Conservation (phyloP, 305 asterid genomes). For the Fraxinus baroniana region DNA sequence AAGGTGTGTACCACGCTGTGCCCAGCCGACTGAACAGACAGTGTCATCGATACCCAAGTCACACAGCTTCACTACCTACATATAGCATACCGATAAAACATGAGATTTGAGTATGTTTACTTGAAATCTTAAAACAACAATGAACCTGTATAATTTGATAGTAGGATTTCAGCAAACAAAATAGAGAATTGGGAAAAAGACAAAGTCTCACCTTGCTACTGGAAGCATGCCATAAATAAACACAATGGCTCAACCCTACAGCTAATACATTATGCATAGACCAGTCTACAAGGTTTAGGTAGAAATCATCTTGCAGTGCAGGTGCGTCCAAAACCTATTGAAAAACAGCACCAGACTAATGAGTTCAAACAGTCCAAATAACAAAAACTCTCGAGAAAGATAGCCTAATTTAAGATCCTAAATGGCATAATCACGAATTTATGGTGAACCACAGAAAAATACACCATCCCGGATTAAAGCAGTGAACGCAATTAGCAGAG, state of each 20-base stretch:
- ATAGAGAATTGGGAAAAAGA: not conserved
- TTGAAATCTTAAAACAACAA: not conserved
- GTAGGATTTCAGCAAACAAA: not conserved
- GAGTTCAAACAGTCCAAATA: slow-evolving; percentile 10
- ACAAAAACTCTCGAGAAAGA: not conserved
- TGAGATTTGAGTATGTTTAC: not conserved
- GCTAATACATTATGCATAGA: slow-evolving; percentile 65
- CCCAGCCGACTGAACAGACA: slow-evolving; percentile 61
- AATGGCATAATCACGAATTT: not conserved
- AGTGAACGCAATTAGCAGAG: not conserved
- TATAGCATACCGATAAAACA: slow-evolving; percentile 8
- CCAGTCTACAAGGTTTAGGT: slow-evolving; percentile 72
- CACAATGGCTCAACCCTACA: slow-evolving; percentile 57
- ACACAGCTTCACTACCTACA: slow-evolving; percentile 58
- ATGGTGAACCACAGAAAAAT: not conserved
- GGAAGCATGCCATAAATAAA: slow-evolving; percentile 60
- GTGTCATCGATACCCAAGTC: slow-evolving; percentile 56
- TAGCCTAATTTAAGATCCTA: not conserved
- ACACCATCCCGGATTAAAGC: not conserved
- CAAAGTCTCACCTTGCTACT: slow-evolving; percentile 48
- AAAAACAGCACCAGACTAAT: not conserved
- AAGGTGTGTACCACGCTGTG: slow-evolving; percentile 56
- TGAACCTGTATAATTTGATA: not conserved
- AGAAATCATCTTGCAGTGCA: slow-evolving; percentile 59
- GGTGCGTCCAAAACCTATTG: slow-evolving; percentile 58